phyloP scores from a whole-genome alignment of 208 protist genomes.

The Spongospora subterranea region DNA sequence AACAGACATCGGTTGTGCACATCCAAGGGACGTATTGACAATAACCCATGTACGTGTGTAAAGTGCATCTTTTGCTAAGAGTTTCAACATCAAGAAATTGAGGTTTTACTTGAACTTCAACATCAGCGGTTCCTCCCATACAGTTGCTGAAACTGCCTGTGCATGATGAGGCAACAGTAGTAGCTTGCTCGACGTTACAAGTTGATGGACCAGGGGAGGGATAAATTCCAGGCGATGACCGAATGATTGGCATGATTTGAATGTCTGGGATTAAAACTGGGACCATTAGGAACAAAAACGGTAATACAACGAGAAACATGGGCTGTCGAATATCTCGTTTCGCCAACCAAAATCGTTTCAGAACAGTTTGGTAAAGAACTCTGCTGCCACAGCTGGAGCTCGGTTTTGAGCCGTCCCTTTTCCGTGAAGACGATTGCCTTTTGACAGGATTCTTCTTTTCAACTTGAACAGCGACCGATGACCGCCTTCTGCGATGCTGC shows the following conservation, averaged over 20 bases:
- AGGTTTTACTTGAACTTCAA: neutral
- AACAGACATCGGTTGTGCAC: constrained; percentile 35
- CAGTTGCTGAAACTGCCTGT: neutral
- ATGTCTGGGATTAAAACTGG: constrained; percentile 29
- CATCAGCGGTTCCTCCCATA: neutral
- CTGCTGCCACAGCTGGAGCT: neutral
- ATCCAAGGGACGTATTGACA: constrained; percentile 48
- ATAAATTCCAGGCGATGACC: neutral
- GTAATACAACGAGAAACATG: constrained; percentile 26
- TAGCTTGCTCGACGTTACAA: neutral
- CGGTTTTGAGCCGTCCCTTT: no score
- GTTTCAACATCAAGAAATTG: neutral
- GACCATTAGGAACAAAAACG: neutral
- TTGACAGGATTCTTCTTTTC: no score
- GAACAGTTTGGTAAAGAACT: neutral
- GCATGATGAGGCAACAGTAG: neutral
- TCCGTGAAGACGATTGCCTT: no score
- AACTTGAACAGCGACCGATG: neutral
- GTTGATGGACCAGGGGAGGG: neutral
- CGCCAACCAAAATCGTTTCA: constrained; percentile 23
- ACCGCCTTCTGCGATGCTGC: neutral
- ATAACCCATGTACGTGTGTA: neutral
- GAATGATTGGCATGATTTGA: constrained; percentile 10
- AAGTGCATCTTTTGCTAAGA: neutral
- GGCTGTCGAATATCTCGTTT: neutral